A percentile compares a stretch with the other conserved stretches of the same genome.
phyloP scores from a whole-genome alignment of 2,329 filamentous ascomycete genomes.

The Alternaria metachromatica region DNA sequence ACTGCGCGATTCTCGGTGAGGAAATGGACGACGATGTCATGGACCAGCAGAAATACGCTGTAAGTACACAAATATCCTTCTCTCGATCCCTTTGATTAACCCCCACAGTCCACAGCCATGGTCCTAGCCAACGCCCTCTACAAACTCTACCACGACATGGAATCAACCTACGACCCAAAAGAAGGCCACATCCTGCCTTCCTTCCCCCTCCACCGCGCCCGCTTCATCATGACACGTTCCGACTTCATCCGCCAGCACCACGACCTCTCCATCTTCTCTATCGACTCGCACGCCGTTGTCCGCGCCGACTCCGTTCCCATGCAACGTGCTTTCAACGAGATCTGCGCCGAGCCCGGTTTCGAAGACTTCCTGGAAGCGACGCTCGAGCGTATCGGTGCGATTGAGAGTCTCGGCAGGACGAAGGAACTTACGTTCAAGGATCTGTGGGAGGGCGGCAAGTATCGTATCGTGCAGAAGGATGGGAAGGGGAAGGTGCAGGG shows the following conservation, averaged over 20 bases:
- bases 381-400: constrained; percentile 83
- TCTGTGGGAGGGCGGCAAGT: constrained; percentile 82
- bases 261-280: constrained; percentile 93
- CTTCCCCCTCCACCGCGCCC: constrained; percentile 56
- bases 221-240: constrained; percentile 89
- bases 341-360: constrained; percentile 79
- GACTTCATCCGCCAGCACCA: constrained; percentile 95
- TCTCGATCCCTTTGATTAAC: neutral
- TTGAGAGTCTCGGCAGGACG: constrained; percentile 92
- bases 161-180: constrained; percentile 67
- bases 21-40: constrained; percentile 97
- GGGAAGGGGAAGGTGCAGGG: constrained; percentile 36
- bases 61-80: constrained; percentile 54
- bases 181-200: constrained; percentile 78
- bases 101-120: constrained; percentile 80
- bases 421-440: constrained; percentile 96
- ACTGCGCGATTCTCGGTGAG: constrained; percentile 74
- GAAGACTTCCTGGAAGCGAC: constrained; percentile 82
- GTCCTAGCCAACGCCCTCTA: constrained; percentile 89
- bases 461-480: constrained; percentile 52
- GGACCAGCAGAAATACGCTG: constrained; percentile 95
- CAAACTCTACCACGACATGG: constrained; percentile 74
- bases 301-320: constrained; percentile 95
- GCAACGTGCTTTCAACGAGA: constrained; percentile 88
- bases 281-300: constrained; percentile 84